phyloP scores from a whole-genome alignment of 345 rosid species.

The Schrenkiella parvula region DNA sequence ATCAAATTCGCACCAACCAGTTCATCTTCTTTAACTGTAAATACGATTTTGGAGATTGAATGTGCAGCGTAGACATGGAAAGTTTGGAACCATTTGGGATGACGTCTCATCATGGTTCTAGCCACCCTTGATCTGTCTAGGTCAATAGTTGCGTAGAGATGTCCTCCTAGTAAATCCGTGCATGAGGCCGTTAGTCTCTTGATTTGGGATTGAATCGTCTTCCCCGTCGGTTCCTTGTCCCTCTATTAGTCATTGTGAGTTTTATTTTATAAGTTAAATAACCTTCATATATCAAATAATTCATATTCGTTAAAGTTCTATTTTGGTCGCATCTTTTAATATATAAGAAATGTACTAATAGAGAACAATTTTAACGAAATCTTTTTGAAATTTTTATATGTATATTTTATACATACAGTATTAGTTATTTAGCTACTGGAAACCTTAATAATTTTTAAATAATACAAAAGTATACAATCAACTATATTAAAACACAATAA shows the following conservation, averaged over 20 bases:
- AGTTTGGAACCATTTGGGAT: slow-evolving; percentile 46
- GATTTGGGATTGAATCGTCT: slow-evolving; percentile 32
- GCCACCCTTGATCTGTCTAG: slow-evolving; percentile 69
- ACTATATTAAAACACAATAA: background rate
- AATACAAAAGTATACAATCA: background rate
- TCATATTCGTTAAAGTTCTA: background rate
- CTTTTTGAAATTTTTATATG: background rate
- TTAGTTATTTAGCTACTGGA: background rate
- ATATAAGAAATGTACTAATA: background rate
- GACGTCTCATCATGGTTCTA: slow-evolving; percentile 46
- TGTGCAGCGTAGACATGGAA: slow-evolving; percentile 71
- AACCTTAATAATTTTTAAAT: background rate
- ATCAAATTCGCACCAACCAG: slow-evolving; percentile 53
- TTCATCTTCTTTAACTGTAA: slow-evolving; percentile 58
- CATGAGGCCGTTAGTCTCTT: slow-evolving; percentile 36
- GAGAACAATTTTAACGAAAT: background rate
- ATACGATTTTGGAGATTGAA: slow-evolving; percentile 42
- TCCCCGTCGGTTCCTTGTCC: slow-evolving; percentile 25
- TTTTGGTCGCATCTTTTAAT: background rate
- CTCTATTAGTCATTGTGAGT: slow-evolving; percentile 15
- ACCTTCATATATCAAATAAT: background rate
- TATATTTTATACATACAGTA: background rate
- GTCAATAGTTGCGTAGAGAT: slow-evolving; percentile 65
- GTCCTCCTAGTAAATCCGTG: slow-evolving; percentile 41
- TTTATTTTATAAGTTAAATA: background rate